Base-by-base conservation (phyloP, 352 stramenopile genomes). In the Phytopythium ostracodes region DNA sequence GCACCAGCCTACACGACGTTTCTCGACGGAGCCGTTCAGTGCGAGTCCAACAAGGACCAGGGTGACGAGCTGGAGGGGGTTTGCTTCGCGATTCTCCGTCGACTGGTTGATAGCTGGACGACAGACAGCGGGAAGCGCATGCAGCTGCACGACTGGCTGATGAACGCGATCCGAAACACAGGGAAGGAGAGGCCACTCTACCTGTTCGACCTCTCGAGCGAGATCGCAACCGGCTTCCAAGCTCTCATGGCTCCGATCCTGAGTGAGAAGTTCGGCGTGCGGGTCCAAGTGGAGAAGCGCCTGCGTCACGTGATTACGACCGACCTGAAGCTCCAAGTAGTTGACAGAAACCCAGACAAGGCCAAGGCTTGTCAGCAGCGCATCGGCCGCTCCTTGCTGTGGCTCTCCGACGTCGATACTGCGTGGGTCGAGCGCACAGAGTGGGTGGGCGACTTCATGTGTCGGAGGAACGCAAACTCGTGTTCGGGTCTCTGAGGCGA, bases 121-220 rank as follows among this genome's bases (percentile, higher is more conserved):
- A 77, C 72, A 20, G 81, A 91, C 67, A 87, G 84, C 31, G 68
- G 79, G n/a, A 89, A 91, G 65, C 65, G 77, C 24, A 91, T 91
- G 81, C 57, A 71, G 31, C 64, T 91, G 18, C 74, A 88, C 46
- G 81, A 91, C 70, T 91, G 81, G 79, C 71, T 91, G 22, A 88
- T 68, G n/a, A 87, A 85, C 31, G 74, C 77, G 10, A 84, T 89
- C 20, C 77, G 77, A 11, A 61, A 68, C 27, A 89, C 79, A 15
- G 81, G 79, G 10, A 79, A 75, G 36, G 72, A 77, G 2, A 67
- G 65, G 51, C 72, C 81, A 9, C 70, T 91, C 15, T 84, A 88
- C 60, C 46, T 91, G 15, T 72, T 79, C 17, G 76, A 88, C 11
- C 70, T 91, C 24, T 78, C 80, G n/a, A 74, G 66, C 15, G 76